phyloP scores from a whole-genome alignment of 1,284 basidiomycete species.

The Boletus sp. region DNA sequence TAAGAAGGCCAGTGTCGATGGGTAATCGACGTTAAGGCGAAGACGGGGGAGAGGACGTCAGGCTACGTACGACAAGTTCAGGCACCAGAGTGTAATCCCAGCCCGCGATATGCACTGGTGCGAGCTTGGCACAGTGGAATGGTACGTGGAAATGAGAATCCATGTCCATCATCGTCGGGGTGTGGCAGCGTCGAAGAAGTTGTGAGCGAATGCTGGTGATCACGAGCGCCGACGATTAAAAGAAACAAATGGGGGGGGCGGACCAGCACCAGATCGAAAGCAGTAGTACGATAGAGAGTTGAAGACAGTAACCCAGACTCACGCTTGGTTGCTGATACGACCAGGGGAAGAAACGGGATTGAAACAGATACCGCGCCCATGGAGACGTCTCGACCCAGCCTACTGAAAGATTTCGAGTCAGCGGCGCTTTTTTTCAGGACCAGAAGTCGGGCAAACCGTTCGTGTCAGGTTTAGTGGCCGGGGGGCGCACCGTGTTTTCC shows the following conservation, averaged over 20 bases:
- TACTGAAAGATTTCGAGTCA: background rate
- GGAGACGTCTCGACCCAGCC: background rate
- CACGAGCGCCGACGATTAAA: background rate
- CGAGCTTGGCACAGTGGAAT: slow-evolving; percentile 30
- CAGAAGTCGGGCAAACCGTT: background rate
- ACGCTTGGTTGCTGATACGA: background rate
- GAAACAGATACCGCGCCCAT: background rate
- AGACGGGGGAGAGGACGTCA: background rate
- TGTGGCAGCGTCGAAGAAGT: background rate
- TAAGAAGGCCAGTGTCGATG: background rate
- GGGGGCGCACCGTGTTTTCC: background rate
- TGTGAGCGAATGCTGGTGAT: background rate
- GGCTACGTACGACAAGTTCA: slow-evolving; percentile 28
- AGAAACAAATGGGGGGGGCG: background rate
- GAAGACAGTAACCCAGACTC: background rate
- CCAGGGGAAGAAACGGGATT: slow-evolving; percentile 15
- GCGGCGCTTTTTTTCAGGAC: background rate
- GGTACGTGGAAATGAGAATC: slow-evolving; percentile 28
- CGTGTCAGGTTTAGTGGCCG: background rate
- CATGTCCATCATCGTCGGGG: slow-evolving; percentile 18
- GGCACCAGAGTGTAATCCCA: slow-evolving; percentile 29
- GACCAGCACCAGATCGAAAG: background rate
- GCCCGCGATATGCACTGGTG: slow-evolving; percentile 25
- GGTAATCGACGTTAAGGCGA: slow-evolving; percentile 5
- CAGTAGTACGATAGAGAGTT: background rate